These are phyloP conservation scores for Perkinsus olseni DNA, from an alignment of 169 alveolate genomes.

Conservation along the genomic window DNA sequence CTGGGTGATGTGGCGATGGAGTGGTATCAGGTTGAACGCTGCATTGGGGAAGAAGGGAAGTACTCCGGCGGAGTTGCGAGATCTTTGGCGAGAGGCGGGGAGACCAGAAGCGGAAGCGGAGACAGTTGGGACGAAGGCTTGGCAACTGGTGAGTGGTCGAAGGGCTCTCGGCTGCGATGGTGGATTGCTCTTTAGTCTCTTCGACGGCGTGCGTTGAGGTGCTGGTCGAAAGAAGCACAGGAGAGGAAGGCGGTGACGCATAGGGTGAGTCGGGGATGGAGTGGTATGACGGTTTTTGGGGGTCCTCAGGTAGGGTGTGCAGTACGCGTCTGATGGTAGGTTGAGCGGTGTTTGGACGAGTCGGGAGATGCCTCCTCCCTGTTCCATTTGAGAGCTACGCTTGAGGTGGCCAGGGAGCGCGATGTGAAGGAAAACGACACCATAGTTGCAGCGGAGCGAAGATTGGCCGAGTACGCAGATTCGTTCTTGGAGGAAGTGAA, in stretches of 20 bases:
- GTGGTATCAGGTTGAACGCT: background rate
- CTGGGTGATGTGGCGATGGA: background rate
- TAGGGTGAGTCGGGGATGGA: background rate
- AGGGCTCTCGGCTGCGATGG: background rate
- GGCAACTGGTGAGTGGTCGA: background rate
- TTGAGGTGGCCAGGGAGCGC: background rate
- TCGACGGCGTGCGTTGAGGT: background rate
- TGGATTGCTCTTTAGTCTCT: background rate
- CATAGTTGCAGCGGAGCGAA: background rate
- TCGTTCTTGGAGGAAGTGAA: background rate
- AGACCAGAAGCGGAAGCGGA: background rate
- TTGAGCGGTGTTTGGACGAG: background rate
- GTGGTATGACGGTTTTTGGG: too few species aligned
- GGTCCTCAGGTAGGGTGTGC: background rate
- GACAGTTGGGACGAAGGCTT: background rate
- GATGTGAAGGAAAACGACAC: background rate
- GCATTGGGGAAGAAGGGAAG: background rate
- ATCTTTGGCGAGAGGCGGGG: background rate
- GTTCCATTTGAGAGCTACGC: background rate
- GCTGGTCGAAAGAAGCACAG: background rate
- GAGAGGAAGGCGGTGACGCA: background rate
- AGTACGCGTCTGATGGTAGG: background rate
- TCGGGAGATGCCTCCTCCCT: background rate
- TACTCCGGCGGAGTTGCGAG: background rate
- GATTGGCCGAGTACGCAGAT: background rate